Conservation (phyloP, 331 rosid species). For the Telfairia occidentalis region DNA sequence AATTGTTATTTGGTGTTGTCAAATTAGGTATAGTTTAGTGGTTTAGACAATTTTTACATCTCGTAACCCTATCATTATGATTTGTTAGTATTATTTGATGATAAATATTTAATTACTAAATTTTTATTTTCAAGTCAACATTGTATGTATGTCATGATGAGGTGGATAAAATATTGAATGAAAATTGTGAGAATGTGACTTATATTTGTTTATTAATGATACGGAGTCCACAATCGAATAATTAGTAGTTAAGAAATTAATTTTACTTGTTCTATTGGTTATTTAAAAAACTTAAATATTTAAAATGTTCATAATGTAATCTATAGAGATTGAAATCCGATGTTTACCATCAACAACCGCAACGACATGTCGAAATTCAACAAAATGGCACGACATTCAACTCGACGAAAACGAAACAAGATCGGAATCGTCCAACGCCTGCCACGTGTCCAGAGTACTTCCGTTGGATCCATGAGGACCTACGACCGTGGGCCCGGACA, state of each 20-base stretch:
- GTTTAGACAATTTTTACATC: too few species aligned
- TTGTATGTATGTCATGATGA: too few species aligned
- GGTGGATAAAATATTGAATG: background rate
- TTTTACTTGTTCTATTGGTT: background rate
- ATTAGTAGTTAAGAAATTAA: background rate
- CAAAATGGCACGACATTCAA: background rate
- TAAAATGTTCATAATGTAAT: background rate
- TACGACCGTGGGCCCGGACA: conserved; percentile 11
- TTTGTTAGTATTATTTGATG: background rate
- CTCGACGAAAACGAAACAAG: background rate
- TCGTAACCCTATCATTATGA: too few species aligned
- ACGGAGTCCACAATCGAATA: background rate
- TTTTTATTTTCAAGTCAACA: too few species aligned
- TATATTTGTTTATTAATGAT: background rate
- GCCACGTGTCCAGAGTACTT: conserved; percentile 12
- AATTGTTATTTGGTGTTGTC: too few species aligned
- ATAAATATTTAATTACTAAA: background rate
- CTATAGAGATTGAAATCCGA: background rate
- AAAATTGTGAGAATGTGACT: background rate
- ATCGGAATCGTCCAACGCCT: background rate
- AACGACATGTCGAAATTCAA: background rate
- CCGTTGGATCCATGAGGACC: conserved; percentile 18
- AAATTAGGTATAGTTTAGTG: too few species aligned
- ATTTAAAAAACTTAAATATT: background rate
- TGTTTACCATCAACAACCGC: background rate